Conservation (phyloP, 2,329 filamentous ascomycete genomes). For the Alternaria burnsii region DNA sequence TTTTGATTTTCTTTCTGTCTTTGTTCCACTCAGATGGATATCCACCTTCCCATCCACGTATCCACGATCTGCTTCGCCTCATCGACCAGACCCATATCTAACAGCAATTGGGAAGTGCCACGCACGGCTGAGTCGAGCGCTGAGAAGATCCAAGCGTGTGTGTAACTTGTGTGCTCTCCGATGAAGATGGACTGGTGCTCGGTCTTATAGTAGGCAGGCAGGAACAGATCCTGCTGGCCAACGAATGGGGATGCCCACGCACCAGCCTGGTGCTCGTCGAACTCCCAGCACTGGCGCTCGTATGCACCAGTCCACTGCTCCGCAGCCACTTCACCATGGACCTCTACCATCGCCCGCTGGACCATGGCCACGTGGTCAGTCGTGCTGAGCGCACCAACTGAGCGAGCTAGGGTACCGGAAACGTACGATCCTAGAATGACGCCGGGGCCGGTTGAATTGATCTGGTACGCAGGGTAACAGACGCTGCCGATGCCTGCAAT, state of each 20-base stretch:
- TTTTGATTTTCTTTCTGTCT: slow-evolving; percentile 10
- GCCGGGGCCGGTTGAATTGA: slow-evolving; percentile 70
- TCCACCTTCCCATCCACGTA: slow-evolving; percentile 76
- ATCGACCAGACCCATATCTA: slow-evolving; percentile 72
- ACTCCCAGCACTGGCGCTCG: slow-evolving; percentile 71
- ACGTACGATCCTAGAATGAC: slow-evolving; percentile 69
- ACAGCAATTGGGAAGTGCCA: slow-evolving; percentile 69
- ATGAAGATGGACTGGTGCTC: slow-evolving; percentile 74
- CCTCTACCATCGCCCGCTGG: slow-evolving; percentile 71
- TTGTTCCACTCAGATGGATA: slow-evolving; percentile 36
- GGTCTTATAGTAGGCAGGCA: slow-evolving; percentile 77
- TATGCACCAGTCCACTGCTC: slow-evolving; percentile 72
- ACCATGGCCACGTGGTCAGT: slow-evolving; percentile 70
- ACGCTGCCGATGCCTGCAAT: slow-evolving; percentile 69
- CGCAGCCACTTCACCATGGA: slow-evolving; percentile 68
- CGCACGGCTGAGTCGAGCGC: slow-evolving; percentile 73
- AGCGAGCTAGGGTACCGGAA: slow-evolving; percentile 56
- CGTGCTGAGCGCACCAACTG: slow-evolving; percentile 61
- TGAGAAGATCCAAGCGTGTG: slow-evolving; percentile 74
- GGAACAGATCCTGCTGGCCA: slow-evolving; percentile 73
- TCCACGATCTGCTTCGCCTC: slow-evolving; percentile 71
- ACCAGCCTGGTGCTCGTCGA: slow-evolving; percentile 68
- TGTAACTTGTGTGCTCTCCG: slow-evolving; percentile 58
- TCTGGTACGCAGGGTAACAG: slow-evolving; percentile 73
- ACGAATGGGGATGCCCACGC: slow-evolving; percentile 69